Percentiles rank a stretch among this genome's conserved stretches.
Evolutionary conservation across 306 rosid genomes (phyloP).

Genomic region (Quillaja saponaria): DNA sequence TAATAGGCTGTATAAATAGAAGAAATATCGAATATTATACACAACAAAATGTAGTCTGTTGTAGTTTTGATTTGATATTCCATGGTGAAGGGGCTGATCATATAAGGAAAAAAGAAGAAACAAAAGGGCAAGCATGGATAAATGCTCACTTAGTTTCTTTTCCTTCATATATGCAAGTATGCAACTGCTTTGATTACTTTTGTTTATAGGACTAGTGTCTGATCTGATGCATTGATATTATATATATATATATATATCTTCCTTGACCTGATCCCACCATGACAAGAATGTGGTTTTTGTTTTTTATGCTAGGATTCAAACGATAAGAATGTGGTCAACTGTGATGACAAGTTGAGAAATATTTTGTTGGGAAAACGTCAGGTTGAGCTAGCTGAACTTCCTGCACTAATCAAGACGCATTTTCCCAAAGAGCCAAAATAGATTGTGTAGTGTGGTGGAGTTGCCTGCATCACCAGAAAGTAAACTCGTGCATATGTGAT

Average conservation of each 20-base stretch:
- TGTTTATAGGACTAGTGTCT: no score
- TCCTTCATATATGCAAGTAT: slow-evolving; percentile 6
- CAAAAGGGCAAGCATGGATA: no score
- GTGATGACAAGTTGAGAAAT: slow-evolving; percentile 73
- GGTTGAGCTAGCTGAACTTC: slow-evolving; percentile 84
- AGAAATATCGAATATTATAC: no score
- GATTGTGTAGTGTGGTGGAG: slow-evolving; percentile 26
- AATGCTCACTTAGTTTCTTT: no score
- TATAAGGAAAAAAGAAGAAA: neutral
- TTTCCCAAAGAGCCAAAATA: slow-evolving; percentile 78
- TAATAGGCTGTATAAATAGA: no score
- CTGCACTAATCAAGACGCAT: slow-evolving; percentile 79
- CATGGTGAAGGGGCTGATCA: no score
- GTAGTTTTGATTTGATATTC: no score
- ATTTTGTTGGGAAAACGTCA: slow-evolving; percentile 73
- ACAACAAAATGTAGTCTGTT: no score
- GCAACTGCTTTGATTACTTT: no score
- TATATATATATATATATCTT: neutral
- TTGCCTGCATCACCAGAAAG: slow-evolving; percentile 6
- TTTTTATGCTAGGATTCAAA: slow-evolving; percentile 61
- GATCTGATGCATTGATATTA: slow-evolving; percentile 9
- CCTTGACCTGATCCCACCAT: neutral
- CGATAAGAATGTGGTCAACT: slow-evolving; percentile 82
- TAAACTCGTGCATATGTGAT: slow-evolving; percentile 1
- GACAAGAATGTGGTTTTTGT: neutral